Percentiles rank a stretch among this genome's conserved stretches.
Evolutionary conservation across 192 early-diverging fungal species (phyloP).

Genomic region (Rhizophlyctis rosea): DNA sequence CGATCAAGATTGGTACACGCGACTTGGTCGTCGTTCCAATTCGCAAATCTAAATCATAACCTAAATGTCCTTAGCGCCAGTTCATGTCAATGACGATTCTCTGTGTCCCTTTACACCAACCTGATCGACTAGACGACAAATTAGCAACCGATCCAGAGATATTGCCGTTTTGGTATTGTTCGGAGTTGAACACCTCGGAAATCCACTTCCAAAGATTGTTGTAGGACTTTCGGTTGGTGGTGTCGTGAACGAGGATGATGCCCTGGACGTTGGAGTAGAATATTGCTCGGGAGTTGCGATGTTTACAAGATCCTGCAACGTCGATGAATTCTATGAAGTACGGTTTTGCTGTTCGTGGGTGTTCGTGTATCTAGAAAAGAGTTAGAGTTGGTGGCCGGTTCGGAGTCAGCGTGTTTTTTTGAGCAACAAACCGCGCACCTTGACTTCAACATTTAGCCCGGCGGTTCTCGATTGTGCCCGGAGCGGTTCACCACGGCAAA

Average conservation of each 20-base stretch:
- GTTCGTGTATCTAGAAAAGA: conserved; percentile 23
- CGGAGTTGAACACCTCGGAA: conserved; percentile 26
- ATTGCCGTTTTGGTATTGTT: conserved; percentile 2
- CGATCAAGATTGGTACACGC: conserved; percentile 24
- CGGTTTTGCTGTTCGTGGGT: conserved; percentile 21
- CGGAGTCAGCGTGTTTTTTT: background rate
- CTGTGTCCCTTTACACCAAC: background rate
- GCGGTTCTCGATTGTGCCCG: conserved; percentile 37
- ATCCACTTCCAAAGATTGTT: conserved; percentile 56
- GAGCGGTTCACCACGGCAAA: conserved; percentile 47
- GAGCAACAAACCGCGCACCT: conserved; percentile 28
- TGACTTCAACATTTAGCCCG: conserved; percentile 51
- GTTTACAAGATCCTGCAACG: conserved; percentile 41
- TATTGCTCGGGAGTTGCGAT: conserved; percentile 46
- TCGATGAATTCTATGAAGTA: conserved; percentile 60
- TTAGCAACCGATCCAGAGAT: conserved; percentile 4
- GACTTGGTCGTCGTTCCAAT: conserved; percentile 15
- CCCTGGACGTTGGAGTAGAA: conserved; percentile 48
- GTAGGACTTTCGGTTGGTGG: conserved; percentile 47
- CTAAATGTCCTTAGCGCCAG: background rate
- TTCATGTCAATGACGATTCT: background rate
- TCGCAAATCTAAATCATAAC: conserved; percentile 22
- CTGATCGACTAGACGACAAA: background rate
- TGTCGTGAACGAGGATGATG: conserved; percentile 53
- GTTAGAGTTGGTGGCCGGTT: conserved; percentile 5